Evolutionary conservation across 139 green algal species (phyloP), one percentile per base, ranked within the genome.

Genomic region (Haematococcus sp.): DNA sequence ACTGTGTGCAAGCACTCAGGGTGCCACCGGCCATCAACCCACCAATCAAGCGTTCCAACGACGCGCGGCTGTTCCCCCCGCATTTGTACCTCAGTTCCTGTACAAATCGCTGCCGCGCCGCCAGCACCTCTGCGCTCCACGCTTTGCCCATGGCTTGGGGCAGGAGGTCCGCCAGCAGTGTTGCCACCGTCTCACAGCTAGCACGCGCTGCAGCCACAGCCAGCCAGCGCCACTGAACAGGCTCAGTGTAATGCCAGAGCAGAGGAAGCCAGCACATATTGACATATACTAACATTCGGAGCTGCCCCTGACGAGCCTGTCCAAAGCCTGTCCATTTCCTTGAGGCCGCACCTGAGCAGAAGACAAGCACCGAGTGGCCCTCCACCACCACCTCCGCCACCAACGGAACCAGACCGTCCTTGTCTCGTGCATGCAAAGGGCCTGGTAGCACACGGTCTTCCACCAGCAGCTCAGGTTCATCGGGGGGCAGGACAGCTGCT

Each of bases 281-380:
- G 54, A 32, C n/a, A n/a, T n/a, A n/a, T n/a, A n/a, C n/a, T n/a
- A n/a, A n/a, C n/a, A n/a, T n/a, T n/a, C n/a, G n/a, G n/a, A n/a
- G n/a, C n/a, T n/a, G n/a, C n/a, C n/a, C n/a, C n/a, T n/a, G n/a
- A n/a, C n/a, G n/a, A n/a, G n/a, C n/a, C n/a, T n/a, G n/a, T n/a
- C n/a, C n/a, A n/a, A n/a, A n/a, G n/a, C n/a, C n/a, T 11, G 40
- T 11, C 40, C 40, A 49, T 11, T 7, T 49, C 40, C 7, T 49
- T n/a, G 7, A 49, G 7, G 40, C 40, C 73, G 13, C 17, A 33
- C 86, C 79, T 43, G 63, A 75, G 71, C 92, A 97, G 78, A 97
- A 97, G 0, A 97, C 77, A 3, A 97, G 80, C 16, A 91, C 87
- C 34, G 76, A 84, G 72, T 94, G 68, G 16, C 82, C 78, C n/a